phyloP scores from a whole-genome alignment of 2,329 filamentous ascomycete species.

The Cadophora malorum region DNA sequence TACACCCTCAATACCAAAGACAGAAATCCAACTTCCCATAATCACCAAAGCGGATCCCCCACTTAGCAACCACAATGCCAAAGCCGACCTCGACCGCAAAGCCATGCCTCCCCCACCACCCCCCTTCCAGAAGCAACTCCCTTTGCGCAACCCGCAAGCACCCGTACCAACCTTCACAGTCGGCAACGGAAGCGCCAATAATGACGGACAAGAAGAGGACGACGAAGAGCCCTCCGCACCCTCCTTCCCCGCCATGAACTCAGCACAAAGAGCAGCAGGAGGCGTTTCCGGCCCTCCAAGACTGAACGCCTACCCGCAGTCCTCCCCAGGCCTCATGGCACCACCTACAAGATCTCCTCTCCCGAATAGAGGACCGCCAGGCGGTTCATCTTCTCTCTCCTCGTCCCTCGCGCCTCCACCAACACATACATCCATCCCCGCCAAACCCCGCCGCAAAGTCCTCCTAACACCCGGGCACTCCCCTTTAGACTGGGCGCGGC shows the following conservation, averaged over 20 bases:
- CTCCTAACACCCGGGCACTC: conserved; percentile 89
- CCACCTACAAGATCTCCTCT: conserved; percentile 46
- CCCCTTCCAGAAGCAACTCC: conserved; percentile 40
- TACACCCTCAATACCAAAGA: background rate
- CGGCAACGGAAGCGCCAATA: conserved; percentile 19
- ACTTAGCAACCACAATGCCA: conserved; percentile 21
- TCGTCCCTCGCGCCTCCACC: conserved; percentile 61
- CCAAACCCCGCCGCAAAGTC: conserved; percentile 72
- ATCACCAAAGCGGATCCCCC: conserved; percentile 9
- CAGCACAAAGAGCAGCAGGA: conserved; percentile 55
- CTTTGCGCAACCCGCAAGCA: conserved; percentile 46
- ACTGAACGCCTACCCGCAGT: conserved; percentile 32
- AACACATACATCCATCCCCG: conserved; percentile 57
- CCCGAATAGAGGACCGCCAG: conserved; percentile 50
- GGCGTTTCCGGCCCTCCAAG: conserved; percentile 26
- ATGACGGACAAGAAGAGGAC: conserved; percentile 32
- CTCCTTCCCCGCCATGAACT: conserved; percentile 58
- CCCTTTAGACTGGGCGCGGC: conserved; percentile 92
- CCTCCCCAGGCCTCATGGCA: conserved; percentile 31
- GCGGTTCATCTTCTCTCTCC: conserved; percentile 47
- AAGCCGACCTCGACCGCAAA: conserved; percentile 43
- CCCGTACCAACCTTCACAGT: conserved; percentile 32
- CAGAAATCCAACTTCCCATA: background rate
- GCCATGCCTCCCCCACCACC: conserved; percentile 49
- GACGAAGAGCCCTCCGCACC: conserved; percentile 41